Conservation (phyloP, 345 rosid genomes). For the Lepidium africanum region DNA sequence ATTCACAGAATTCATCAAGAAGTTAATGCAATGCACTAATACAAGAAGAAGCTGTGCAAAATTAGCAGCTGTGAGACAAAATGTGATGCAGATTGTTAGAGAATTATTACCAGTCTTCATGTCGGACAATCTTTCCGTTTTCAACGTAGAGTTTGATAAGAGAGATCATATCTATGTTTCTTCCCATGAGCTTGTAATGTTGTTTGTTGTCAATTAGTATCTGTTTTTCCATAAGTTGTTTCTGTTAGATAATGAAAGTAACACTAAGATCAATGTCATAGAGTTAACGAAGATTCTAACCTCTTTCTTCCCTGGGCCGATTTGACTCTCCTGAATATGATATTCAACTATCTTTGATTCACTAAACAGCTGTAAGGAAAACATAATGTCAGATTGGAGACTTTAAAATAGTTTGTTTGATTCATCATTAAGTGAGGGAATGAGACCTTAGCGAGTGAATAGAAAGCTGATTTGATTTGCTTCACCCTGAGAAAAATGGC, state of each 20-base stretch:
- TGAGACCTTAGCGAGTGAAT: slow-evolving; percentile 64
- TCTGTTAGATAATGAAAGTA: not conserved
- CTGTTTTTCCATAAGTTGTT: slow-evolving; percentile 29
- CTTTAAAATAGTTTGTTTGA: not conserved
- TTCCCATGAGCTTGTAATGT: slow-evolving; percentile 69
- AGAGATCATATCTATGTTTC: slow-evolving; percentile 62
- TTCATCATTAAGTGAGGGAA: not conserved
- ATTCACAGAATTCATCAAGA: slow-evolving; percentile 1
- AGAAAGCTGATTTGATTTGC: slow-evolving; percentile 93
- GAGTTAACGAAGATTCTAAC: slow-evolving; percentile 26
- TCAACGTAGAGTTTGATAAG: slow-evolving; percentile 63
- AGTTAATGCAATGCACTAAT: not conserved
- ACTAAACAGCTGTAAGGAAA: slow-evolving; percentile 49
- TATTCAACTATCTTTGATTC: slow-evolving; percentile 77
- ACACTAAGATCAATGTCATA: not conserved
- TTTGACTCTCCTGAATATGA: slow-evolving; percentile 39
- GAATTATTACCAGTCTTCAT: slow-evolving; percentile 69
- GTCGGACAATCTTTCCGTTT: slow-evolving; percentile 75
- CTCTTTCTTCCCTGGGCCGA: slow-evolving; percentile 55
- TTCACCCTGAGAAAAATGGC: slow-evolving; percentile 42
- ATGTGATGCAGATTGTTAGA: not conserved
- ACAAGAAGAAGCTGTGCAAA: not conserved
- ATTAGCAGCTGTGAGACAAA: not conserved
- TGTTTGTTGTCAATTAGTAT: slow-evolving; percentile 79
- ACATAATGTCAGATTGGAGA: not conserved